These are phyloP conservation scores for Trichoderma lentiforme DNA, from an alignment of 2,329 filamentous ascomycete genomes.

Conservation along the genomic window DNA sequence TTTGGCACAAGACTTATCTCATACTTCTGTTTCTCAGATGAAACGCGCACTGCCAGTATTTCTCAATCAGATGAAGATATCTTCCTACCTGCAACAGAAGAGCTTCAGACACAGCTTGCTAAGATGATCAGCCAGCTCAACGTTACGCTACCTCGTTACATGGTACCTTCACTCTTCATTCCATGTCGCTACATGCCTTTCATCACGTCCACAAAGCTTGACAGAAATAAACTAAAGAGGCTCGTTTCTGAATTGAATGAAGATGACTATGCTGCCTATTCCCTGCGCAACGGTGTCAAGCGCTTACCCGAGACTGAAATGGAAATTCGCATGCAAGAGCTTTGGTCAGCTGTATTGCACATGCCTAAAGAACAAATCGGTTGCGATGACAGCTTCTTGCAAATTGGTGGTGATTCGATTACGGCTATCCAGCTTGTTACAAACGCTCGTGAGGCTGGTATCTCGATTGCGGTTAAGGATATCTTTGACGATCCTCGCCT, in stretches of 20 bases:
- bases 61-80: not conserved
- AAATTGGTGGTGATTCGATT: constrained; percentile 41
- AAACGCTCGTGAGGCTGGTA: constrained; percentile 29
- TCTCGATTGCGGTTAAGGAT: not conserved
- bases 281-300: not conserved
- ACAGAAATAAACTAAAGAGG: constrained; percentile 14
- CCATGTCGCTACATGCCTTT: constrained; percentile 21
- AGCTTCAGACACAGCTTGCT: constrained; percentile 15
- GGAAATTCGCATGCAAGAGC: constrained; percentile 18
- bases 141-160: constrained; percentile 18
- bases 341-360: constrained; percentile 33
- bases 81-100: constrained; percentile 17
- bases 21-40: constrained; percentile 9
- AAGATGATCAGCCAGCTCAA: constrained; percentile 3
- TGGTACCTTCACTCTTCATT: constrained; percentile 23
- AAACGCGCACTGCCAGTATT: not conserved
- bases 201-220: constrained; percentile 20
- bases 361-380: constrained; percentile 28
- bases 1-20: not conserved
- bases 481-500: constrained; percentile 13
- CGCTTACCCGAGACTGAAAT: constrained; percentile 19
- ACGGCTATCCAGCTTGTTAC: constrained; percentile 43
- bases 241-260: not conserved
- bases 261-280: constrained; percentile 5
- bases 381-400: constrained; percentile 20